phyloP scores from a whole-genome alignment of 2,329 filamentous ascomycete species.

The Fusarium fujikuroi region DNA sequence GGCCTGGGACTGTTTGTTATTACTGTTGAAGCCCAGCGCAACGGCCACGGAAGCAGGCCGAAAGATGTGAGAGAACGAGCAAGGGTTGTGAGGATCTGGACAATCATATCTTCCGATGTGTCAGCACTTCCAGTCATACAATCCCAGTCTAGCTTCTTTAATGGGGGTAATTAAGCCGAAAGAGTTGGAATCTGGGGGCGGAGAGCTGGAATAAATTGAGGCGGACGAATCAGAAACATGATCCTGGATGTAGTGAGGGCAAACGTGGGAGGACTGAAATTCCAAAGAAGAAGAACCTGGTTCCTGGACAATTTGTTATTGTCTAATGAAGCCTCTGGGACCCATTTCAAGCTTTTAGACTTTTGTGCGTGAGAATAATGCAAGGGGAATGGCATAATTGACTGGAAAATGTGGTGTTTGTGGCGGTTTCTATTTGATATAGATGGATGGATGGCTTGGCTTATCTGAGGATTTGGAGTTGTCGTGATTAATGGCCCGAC shows the following conservation, averaged over 20 bases:
- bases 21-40: not conserved
- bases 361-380: not conserved
- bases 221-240: conserved; percentile 27
- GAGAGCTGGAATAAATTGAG: conserved; percentile 8
- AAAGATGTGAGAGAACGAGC: not conserved
- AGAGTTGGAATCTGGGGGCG: conserved; percentile 4
- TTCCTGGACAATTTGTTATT: not conserved
- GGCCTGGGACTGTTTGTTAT: not conserved
- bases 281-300: not conserved
- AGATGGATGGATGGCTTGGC: not conserved
- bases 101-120: conserved; percentile 25
- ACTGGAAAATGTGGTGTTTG: conserved; percentile 6
- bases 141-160: not conserved
- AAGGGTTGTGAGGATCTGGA: not conserved
- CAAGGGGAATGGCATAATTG: not conserved
- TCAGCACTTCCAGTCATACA: conserved; percentile 28
- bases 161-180: conserved; percentile 1
- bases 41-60: conserved; percentile 9
- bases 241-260: not conserved
- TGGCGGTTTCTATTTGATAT: conserved; percentile 13
- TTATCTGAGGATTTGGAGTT: conserved; percentile 41
- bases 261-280: not conserved
- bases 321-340: not conserved
- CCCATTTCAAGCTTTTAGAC: not conserved
- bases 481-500: conserved; percentile 37